Evolutionary conservation across 2,329 filamentous ascomycete genomes (phyloP).

Genomic region (Chaetoscypha palmicola): DNA sequence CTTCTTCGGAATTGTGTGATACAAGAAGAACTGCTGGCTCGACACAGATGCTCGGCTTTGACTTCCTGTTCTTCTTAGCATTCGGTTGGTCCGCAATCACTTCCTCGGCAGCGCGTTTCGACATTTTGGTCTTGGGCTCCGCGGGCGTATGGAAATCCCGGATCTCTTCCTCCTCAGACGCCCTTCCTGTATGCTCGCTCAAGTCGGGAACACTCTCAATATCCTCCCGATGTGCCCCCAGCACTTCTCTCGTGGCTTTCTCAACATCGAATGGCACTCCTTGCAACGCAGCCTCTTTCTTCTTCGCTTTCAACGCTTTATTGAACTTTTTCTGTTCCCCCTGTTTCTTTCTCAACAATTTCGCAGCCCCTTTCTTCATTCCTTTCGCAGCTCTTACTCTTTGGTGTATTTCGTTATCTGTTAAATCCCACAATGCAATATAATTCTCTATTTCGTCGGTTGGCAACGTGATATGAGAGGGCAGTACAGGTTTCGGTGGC

Average conservation of each 20-base stretch:
- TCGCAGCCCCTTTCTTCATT: constrained; percentile 17
- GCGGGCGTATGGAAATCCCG: background rate
- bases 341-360: constrained; percentile 17
- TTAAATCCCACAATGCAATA: constrained; percentile 30
- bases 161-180: no score
- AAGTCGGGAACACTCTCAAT: no score
- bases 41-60: no score
- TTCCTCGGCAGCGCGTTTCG: constrained; percentile 4
- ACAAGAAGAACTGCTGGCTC: no score
- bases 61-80: background rate
- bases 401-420: constrained; percentile 26
- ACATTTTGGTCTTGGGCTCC: constrained; percentile 6
- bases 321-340: constrained; percentile 26
- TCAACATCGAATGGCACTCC: constrained; percentile 23
- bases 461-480: constrained; percentile 23
- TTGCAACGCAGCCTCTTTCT: constrained; percentile 18
- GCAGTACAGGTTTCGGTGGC: no score
- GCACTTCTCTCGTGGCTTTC: constrained; percentile 20
- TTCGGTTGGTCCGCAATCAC: constrained; percentile 2
- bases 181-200: no score
- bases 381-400: constrained; percentile 21
- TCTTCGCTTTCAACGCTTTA: constrained; percentile 23
- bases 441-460: constrained; percentile 30
- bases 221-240: constrained; percentile 13
- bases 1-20: no score